Evolutionary conservation across 768 basidiomycete genomes (phyloP).

Genomic region (Sporobolomyces roseus): DNA sequence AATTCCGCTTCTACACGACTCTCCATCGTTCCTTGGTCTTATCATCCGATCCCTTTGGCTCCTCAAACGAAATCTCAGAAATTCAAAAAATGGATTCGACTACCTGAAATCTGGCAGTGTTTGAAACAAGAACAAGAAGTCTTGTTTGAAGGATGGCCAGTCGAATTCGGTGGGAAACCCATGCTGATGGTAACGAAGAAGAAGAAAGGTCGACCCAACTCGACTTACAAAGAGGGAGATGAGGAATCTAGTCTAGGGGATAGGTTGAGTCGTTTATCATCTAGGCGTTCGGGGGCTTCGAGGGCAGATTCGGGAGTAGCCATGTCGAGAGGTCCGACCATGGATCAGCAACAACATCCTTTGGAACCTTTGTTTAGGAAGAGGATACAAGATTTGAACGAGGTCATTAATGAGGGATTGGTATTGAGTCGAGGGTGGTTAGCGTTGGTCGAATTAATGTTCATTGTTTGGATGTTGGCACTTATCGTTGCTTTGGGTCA

Average conservation of each 20-base stretch:
- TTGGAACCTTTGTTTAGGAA: conserved; percentile 20
- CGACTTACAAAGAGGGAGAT: neutral
- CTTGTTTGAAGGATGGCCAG: conserved; percentile 27
- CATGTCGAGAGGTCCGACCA: too few relatives aligned
- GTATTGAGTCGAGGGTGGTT: conserved; percentile 12
- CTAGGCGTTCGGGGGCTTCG: too few relatives aligned
- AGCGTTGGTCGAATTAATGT: conserved; percentile 21
- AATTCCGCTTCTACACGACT: conserved; percentile 20
- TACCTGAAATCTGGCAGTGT: neutral
- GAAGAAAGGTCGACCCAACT: neutral
- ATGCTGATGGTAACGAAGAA: conserved; percentile 12
- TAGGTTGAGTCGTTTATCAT: too few relatives aligned
- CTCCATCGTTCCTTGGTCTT: conserved; percentile 9
- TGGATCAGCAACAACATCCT: conserved; percentile 6
- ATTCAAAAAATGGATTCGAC: conserved; percentile 8
- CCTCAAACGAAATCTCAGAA: neutral
- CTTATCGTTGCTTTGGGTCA: conserved; percentile 24
- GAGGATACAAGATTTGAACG: conserved; percentile 27
- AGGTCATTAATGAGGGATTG: conserved; percentile 1
- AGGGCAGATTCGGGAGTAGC: too few relatives aligned
- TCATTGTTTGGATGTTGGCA: conserved; percentile 18
- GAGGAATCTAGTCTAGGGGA: too few relatives aligned
- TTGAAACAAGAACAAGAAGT: conserved; percentile 12
- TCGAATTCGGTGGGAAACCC: conserved; percentile 28
- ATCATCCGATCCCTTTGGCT: conserved; percentile 23